Percentiles rank a stretch among this genome's conserved stretches.
Evolutionary conservation across 129 eudicot species (phyloP).

Genomic region (Flaveria linearis): DNA sequence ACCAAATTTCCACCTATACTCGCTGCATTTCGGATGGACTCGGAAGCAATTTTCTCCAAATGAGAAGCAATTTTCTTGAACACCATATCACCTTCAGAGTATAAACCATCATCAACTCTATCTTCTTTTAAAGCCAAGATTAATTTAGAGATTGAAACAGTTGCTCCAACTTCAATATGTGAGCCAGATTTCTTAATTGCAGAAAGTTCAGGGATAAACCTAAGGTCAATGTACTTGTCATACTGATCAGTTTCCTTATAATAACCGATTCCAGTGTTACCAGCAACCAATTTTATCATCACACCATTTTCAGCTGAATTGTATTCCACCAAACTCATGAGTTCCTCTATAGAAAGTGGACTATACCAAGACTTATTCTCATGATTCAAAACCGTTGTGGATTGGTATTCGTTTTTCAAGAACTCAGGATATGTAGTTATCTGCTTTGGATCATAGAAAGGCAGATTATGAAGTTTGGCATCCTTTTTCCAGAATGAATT

Average conservation of each 20-base stretch:
- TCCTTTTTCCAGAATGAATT: constrained; percentile 80
- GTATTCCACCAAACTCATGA: constrained; percentile 41
- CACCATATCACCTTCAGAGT: constrained; percentile 34
- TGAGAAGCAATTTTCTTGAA: constrained; percentile 63
- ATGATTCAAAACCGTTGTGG: constrained; percentile 39
- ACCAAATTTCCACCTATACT: constrained; percentile 93
- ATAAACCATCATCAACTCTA: not conserved
- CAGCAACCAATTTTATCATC: constrained; percentile 59
- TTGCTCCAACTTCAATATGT: constrained; percentile 71
- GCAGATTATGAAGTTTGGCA: constrained; percentile 53
- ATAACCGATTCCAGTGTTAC: constrained; percentile 78
- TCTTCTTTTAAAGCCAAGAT: constrained; percentile 56
- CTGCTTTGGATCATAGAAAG: constrained; percentile 55
- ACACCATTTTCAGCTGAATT: constrained; percentile 27
- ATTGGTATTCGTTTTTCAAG: constrained; percentile 44
- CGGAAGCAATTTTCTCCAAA: constrained; percentile 74
- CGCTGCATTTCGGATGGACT: constrained; percentile 66
- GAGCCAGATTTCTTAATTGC: constrained; percentile 38
- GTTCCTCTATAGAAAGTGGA: constrained; percentile 68
- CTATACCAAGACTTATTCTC: constrained; percentile 53
- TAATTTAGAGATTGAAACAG: constrained; percentile 67
- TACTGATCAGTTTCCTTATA: constrained; percentile 57
- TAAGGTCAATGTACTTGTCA: constrained; percentile 69
- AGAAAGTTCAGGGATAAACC: constrained; percentile 72
- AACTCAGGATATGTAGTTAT: constrained; percentile 56